These are phyloP conservation scores for Cynanchum wilfordii DNA, from an alignment of 257 asterid genomes.

Conservation along the genomic window DNA sequence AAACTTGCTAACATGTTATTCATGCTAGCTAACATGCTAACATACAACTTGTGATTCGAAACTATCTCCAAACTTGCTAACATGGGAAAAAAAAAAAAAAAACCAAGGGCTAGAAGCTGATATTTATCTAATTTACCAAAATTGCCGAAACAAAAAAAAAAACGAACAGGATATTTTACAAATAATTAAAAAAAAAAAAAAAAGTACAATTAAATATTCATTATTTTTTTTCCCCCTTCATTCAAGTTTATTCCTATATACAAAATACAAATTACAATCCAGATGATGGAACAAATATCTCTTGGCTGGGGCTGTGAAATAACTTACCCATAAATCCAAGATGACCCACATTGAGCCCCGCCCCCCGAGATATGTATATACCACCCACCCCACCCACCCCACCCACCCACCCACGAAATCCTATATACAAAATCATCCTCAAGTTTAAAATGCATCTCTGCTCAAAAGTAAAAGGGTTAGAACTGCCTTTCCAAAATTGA, in stretches of 20 bases:
- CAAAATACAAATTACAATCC: slow-evolving; percentile 11
- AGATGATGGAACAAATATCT: not conserved
- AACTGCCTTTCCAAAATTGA: slow-evolving; percentile 12
- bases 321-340: slow-evolving; percentile 1
- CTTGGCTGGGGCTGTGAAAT: not conserved
- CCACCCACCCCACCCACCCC: no score
- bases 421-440: slow-evolving; percentile 19
- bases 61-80: no score
- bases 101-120: no score
- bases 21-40: no score
- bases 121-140: no score
- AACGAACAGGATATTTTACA: not conserved
- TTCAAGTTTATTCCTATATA: slow-evolving; percentile 2
- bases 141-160: not conserved
- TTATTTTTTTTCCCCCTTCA: not conserved
- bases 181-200: not conserved
- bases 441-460: slow-evolving; percentile 10
- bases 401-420: no score
- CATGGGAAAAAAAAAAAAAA: no score
- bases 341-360: slow-evolving; percentile 1
- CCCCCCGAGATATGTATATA: slow-evolving; percentile 5
- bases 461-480: slow-evolving; percentile 3
- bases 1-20: no score
- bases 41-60: no score
- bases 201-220: not conserved